Base-by-base conservation (phyloP, 139 green algal species). In the Limnomonas spitsbergensis region DNA sequence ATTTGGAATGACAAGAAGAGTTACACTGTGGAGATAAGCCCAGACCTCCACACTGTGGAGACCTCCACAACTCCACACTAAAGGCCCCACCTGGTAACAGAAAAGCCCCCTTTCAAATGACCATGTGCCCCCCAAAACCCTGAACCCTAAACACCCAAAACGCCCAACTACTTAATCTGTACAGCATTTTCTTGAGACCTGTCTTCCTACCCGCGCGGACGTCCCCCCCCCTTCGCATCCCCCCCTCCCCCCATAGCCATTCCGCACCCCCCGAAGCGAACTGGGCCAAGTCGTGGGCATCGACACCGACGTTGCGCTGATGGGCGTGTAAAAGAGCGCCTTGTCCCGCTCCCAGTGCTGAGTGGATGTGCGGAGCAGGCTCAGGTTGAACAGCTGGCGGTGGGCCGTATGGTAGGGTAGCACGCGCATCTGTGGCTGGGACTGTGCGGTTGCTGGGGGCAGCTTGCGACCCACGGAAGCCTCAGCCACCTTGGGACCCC, bases 371-470 rank as follows among this genome's bases (percentile, higher is more conserved):
- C 34, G 29, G 3, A 74, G 68, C 35, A 74, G 29, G 56, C 56
- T 70, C 56, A 70, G 27, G 56, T 70, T 70, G 56, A 70, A 70
- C 29, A 70, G 29, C 56, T 70, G 9, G 56, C 56, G 56, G 29
- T 70, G 56, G 29, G 56, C 24, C 4, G 56, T 70, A 32, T 70
- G 56, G 56, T 70, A 70, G 56, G 56, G 56, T 20, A 24, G 56
- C 9, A 70, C 24, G 27, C 56, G 14, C 27, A 36, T 7, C 14
- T 36, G n/a, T 35, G 9, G 9, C 7, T 6, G 7, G 7, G 42
- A 54, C 6, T 54, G 6, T 6, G 9, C 42, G 6, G 42, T 54
- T 6, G 6, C 42, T 54, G 42, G 42, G 6, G 42, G 7, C 42
- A 9, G 42, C 42, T 54, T n/a, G n/a, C n/a, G n/a, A n/a, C n/a